A percentile compares a stretch with the other conserved stretches of the same genome.
phyloP scores from a whole-genome alignment of 1,139 yeast species.

The Saccharomycopsis phalli region DNA sequence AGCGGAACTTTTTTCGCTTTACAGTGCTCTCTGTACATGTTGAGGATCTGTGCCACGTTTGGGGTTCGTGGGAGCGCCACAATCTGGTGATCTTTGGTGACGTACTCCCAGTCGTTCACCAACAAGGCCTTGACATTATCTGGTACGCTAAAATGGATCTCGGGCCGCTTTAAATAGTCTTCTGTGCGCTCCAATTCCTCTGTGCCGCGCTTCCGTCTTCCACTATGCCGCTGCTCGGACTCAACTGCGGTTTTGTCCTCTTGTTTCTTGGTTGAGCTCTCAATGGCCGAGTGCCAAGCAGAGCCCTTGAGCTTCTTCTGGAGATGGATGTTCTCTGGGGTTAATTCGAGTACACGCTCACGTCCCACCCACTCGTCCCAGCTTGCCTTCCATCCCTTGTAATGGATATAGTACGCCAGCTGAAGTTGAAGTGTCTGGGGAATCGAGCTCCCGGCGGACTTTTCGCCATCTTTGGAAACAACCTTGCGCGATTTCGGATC shows the following conservation, averaged over 20 bases:
- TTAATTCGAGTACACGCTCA: slow-evolving; percentile 59
- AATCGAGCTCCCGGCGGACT: slow-evolving; percentile 25
- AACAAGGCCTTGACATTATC: slow-evolving; percentile 57
- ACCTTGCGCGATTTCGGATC: slow-evolving; percentile 41
- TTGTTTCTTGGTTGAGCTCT: slow-evolving; percentile 8
- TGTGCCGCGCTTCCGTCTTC: slow-evolving; percentile 21
- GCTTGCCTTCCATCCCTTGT: slow-evolving; percentile 90
- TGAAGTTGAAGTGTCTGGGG: slow-evolving; percentile 37
- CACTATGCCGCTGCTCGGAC: slow-evolving; percentile 16
- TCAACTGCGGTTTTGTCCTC: slow-evolving; percentile 2
- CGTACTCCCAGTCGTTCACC: slow-evolving; percentile 89
- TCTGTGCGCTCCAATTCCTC: slow-evolving; percentile 29
- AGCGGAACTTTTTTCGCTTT: slow-evolving; percentile 21
- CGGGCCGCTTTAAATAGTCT: slow-evolving; percentile 36
- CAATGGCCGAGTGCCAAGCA: slow-evolving; percentile 26
- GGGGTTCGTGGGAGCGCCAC: slow-evolving; percentile 50
- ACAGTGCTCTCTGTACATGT: slow-evolving; percentile 32
- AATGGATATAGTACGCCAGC: slow-evolving; percentile 64
- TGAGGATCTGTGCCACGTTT: slow-evolving; percentile 44
- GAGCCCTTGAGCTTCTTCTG: slow-evolving; percentile 55
- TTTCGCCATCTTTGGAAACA: slow-evolving; percentile 33
- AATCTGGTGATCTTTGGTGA: slow-evolving; percentile 70
- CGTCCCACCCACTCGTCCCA: slow-evolving; percentile 96
- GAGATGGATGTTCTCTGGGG: slow-evolving; percentile 56
- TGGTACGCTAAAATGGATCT: slow-evolving; percentile 49